A percentile compares a stretch with the other conserved stretches of the same genome.
phyloP scores from a whole-genome alignment of 805 yeast species.

The Clavispora vitiphila region DNA sequence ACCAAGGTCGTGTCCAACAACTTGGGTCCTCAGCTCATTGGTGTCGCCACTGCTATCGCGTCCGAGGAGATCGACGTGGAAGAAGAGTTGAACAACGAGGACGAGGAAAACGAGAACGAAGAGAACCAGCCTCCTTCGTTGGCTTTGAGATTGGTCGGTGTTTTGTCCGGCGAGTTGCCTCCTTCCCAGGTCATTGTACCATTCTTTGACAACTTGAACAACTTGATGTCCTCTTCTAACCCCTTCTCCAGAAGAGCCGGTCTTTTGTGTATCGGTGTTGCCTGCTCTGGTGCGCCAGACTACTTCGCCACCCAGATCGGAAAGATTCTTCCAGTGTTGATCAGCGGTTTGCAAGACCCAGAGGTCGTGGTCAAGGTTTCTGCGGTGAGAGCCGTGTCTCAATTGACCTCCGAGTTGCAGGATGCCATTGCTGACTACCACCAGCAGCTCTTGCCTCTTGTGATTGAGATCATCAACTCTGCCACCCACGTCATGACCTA shows the following conservation, averaged over 20 bases:
- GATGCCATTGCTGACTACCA: slow-evolving; percentile 82
- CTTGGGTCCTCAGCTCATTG: slow-evolving; percentile 75
- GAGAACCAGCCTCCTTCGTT: slow-evolving; percentile 75
- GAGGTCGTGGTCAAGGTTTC: slow-evolving; percentile 76
- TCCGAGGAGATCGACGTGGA: slow-evolving; percentile 74
- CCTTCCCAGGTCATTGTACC: slow-evolving; percentile 88
- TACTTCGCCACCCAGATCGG: slow-evolving; percentile 71
- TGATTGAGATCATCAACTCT: slow-evolving; percentile 80
- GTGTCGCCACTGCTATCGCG: slow-evolving; percentile 69
- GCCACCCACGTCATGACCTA: slow-evolving; percentile 80
- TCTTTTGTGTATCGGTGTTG: slow-evolving; percentile 71
- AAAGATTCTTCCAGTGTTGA: slow-evolving; percentile 66
- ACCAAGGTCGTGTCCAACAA: slow-evolving; percentile 73
- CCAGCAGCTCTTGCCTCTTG: slow-evolving; percentile 74
- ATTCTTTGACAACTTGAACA: slow-evolving; percentile 58
- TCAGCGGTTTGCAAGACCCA: slow-evolving; percentile 71
- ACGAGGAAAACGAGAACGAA: slow-evolving; percentile 90
- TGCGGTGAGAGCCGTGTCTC: slow-evolving; percentile 76
- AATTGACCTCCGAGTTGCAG: slow-evolving; percentile 78
- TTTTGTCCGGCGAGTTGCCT: slow-evolving; percentile 79
- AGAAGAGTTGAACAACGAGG: slow-evolving; percentile 70
- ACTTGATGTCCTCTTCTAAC: slow-evolving; percentile 48
- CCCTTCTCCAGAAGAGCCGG: slow-evolving; percentile 84
- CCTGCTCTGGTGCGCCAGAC: slow-evolving; percentile 93
- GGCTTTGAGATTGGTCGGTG: slow-evolving; percentile 75